phyloP scores from a whole-genome alignment of 1,284 basidiomycete genomes.

The Peniophora sp. region DNA sequence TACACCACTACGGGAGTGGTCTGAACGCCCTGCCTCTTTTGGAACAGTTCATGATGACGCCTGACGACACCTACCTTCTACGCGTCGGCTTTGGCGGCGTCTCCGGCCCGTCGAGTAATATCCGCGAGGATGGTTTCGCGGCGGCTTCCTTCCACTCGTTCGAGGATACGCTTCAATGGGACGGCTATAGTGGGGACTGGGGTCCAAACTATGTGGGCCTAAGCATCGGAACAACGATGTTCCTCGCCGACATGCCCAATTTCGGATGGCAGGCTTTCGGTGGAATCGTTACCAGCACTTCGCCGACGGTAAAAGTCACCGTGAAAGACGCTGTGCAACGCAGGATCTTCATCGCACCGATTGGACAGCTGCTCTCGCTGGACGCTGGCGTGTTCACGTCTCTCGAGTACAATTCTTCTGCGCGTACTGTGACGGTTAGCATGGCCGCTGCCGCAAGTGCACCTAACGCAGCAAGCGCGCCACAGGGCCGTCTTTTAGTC shows the following conservation, averaged over 20 bases:
- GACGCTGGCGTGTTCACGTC: constrained; percentile 52
- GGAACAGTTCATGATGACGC: constrained; percentile 37
- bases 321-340: constrained; percentile 41
- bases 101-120: constrained; percentile 45
- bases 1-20: constrained; percentile 55
- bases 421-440: constrained; percentile 31
- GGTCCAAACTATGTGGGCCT: constrained; percentile 55
- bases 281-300: constrained; percentile 35
- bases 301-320: constrained; percentile 34
- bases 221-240: constrained; percentile 45
- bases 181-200: constrained; percentile 54
- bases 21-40: constrained; percentile 50
- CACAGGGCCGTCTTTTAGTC: constrained; percentile 38
- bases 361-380: constrained; percentile 37
- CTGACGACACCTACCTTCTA: constrained; percentile 43
- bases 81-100: constrained; percentile 46
- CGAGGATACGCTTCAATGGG: constrained; percentile 49
- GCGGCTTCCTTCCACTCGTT: constrained; percentile 54
- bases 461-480: constrained; percentile 35
- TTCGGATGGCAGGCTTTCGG: constrained; percentile 62
- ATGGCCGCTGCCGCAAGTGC: constrained; percentile 31
- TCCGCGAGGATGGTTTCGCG: constrained; percentile 49
- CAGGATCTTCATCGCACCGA: constrained; percentile 43
- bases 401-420: constrained; percentile 32
- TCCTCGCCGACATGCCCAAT: constrained; percentile 44